Evolutionary conservation across 306 rosid genomes (phyloP), one percentile per base, ranked within the genome.

Genomic region (Coriaria nepalensis): DNA sequence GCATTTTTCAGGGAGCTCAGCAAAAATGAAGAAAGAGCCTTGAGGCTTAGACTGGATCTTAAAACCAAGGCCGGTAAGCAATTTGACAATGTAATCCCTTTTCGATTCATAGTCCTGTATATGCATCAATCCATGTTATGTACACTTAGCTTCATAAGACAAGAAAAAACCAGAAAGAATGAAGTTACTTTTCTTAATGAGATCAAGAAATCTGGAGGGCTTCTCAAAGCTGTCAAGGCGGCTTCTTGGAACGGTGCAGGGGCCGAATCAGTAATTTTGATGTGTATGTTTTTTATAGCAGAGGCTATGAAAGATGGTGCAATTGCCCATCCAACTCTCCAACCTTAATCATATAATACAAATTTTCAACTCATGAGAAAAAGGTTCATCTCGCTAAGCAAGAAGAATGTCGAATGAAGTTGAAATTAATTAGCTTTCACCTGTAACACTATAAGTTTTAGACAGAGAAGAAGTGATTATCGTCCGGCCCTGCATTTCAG

Each of bases 261-360:
- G 53, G 96, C 94, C 38, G 68, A 76, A 71, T 87, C 93, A 35
- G 86, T 70, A 40, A 76, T 44, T 68, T 33, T 80, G 42, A 42
- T 35, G 53, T 87, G 94, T 67, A 87, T 80, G 57, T 80, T 87
- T 70, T 69, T 67, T 52, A 87, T 83, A 57, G 93, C 86, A 60
- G 88, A 71, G 29, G 86, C 80, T 61, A 83, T 54, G 39, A 44
- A 53, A 49, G 87, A 41, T n/a, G 96, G 93, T 50, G 87, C 96
- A 33, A 87, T 72, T 34, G 94, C 88, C 96, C 96, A 87, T 65
- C 96, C 96, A 13, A 87, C 46, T 53, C 96, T 78, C 96, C 96
- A 87, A 52, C 96, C 96, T 87, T 73, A 62, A 39, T 49, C 45
- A 60, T 59, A 50, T 46, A 39, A 55, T 44, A 50, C 53, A 55